These are phyloP conservation scores for Wickerhamiella slavikovae DNA, from an alignment of 805 yeast species.

Conservation along the genomic window DNA sequence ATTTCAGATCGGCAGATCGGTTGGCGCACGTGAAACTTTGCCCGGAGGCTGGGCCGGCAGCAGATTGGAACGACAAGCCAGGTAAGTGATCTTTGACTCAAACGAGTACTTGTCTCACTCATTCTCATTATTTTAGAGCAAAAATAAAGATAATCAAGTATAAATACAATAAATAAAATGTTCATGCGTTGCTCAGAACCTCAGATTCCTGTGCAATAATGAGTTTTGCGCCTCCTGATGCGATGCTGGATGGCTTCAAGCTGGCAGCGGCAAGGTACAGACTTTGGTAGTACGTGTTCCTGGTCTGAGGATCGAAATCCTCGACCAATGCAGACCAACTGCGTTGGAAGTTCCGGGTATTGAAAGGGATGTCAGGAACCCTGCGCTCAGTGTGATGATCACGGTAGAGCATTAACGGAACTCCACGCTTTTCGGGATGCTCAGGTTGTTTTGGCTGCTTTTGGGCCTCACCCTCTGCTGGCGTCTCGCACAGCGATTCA, in stretches of 20 bases:
- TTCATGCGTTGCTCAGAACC: no score
- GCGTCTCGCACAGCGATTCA: conserved; percentile 6
- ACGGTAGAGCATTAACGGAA: conserved; percentile 1
- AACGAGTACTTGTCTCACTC: no score
- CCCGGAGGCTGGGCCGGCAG: no score
- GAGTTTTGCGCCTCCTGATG: conserved; percentile 16
- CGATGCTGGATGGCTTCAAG: conserved; percentile 13
- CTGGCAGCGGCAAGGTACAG: conserved; percentile 13
- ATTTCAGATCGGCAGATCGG: no score
- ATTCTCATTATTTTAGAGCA: no score
- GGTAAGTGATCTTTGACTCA: no score
- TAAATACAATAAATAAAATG: no score
- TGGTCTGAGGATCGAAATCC: conserved; percentile 5
- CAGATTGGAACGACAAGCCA: no score
- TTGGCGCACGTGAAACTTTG: no score
- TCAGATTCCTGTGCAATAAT: conserved; percentile 12
- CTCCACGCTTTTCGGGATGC: not conserved
- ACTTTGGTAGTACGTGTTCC: conserved; percentile 11
- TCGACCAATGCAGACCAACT: conserved; percentile 13
- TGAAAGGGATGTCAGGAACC: not conserved
- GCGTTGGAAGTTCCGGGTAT: conserved; percentile 10
- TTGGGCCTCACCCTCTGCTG: no score
- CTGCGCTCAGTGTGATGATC: not conserved
- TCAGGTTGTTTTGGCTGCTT: not conserved
- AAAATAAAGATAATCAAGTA: no score